A percentile compares a stretch with the other conserved stretches of the same genome.
These are phyloP conservation scores for Suillus alpinus DNA, from an alignment of 768 basidiomycete species.

Conservation along the genomic window DNA sequence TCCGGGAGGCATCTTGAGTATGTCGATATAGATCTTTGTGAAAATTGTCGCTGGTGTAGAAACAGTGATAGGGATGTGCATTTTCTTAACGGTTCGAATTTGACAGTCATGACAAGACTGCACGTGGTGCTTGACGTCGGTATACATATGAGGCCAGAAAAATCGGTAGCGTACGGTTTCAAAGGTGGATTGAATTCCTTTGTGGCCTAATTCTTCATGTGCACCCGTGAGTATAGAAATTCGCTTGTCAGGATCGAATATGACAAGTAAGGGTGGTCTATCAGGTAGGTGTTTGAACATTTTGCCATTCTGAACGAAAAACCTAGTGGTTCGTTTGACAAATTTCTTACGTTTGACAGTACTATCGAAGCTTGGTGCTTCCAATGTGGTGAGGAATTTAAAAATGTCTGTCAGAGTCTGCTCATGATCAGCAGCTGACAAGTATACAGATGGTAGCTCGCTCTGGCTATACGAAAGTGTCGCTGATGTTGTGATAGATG, in stretches of 20 bases:
- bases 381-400: slow-evolving; percentile 7
- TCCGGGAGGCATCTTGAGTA: slow-evolving; percentile 27
- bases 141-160: slow-evolving; percentile 19
- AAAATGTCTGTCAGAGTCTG: slow-evolving; percentile 15
- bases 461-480: background rate
- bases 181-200: slow-evolving; percentile 25
- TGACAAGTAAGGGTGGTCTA: slow-evolving; percentile 21
- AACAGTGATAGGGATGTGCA: slow-evolving; percentile 19
- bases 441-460: slow-evolving; percentile 1
- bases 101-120: slow-evolving; percentile 34
- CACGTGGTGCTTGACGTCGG: slow-evolving; percentile 27
- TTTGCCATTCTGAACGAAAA: slow-evolving; percentile 15
- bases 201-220: slow-evolving; percentile 29
- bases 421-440: background rate
- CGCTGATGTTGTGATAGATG: background rate
- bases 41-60: slow-evolving; percentile 22
- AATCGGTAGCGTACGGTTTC: slow-evolving; percentile 1
- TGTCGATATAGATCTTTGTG: slow-evolving; percentile 24
- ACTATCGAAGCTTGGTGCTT: slow-evolving; percentile 2
- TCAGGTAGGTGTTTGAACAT: slow-evolving; percentile 17
- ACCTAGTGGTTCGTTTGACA: slow-evolving; percentile 8
- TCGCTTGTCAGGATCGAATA: slow-evolving; percentile 10
- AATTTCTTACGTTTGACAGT: slow-evolving; percentile 5
- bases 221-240: slow-evolving; percentile 20
- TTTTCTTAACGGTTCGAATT: slow-evolving; percentile 14